A percentile compares a stretch with the other conserved stretches of the same genome.
These are phyloP conservation scores for Elongisporangium undulatum DNA, from an alignment of 352 stramenopile species.

Conservation along the genomic window DNA sequence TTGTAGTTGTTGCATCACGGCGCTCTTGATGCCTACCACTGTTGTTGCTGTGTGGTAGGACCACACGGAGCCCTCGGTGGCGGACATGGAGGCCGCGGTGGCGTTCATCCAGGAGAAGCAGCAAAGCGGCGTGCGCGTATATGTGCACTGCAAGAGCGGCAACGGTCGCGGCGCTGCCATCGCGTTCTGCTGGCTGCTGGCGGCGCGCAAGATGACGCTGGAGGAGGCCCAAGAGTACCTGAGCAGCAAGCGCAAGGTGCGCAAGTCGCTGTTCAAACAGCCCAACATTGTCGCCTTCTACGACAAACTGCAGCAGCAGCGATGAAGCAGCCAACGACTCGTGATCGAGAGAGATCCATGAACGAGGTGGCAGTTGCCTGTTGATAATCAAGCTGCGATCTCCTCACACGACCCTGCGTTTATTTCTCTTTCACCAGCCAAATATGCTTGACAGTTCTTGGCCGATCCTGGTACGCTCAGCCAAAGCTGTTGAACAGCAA, in stretches of 20 bases:
- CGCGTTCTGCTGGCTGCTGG: constrained; percentile 90
- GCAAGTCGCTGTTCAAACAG: constrained; percentile 86
- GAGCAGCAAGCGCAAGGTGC: constrained; percentile 85
- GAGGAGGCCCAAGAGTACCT: constrained; percentile 86
- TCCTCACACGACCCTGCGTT: too few species aligned
- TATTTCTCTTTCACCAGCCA: too few species aligned
- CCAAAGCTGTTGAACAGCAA: constrained; percentile 56
- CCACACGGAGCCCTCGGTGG: constrained; percentile 76
- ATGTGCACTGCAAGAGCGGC: constrained; percentile 96
- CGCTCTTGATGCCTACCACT: constrained; percentile 6
- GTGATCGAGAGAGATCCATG: not conserved
- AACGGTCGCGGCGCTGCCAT: constrained; percentile 92
- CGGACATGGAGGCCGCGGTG: constrained; percentile 67
- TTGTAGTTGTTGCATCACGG: not conserved
- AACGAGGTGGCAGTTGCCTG: not conserved
- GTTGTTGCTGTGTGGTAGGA: constrained; percentile 34
- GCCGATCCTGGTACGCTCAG: not conserved
- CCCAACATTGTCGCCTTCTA: constrained; percentile 83
- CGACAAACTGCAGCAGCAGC: constrained; percentile 31
- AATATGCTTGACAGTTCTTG: too few species aligned
- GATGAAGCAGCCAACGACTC: not conserved
- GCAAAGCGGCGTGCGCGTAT: constrained; percentile 84
- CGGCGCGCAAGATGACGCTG: constrained; percentile 62
- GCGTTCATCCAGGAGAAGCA: constrained; percentile 89
- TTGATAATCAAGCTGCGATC: not conserved